Evolutionary conservation across 331 rosid species (phyloP).

Genomic region (Acacia concinna): DNA sequence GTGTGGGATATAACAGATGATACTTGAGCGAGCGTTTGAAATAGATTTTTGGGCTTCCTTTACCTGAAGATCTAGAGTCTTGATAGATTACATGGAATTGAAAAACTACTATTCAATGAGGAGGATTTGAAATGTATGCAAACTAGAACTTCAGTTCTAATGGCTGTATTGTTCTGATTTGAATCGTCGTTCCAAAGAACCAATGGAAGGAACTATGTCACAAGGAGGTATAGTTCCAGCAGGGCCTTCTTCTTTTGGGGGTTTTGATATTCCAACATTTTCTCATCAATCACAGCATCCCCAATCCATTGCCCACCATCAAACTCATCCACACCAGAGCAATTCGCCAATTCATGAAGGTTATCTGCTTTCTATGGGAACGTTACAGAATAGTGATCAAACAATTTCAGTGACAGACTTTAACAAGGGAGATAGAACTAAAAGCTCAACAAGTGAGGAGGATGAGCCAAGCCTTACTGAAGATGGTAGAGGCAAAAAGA

Average conservation of each 20-base stretch:
- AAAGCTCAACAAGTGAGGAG: slow-evolving; percentile 71
- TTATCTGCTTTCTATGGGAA: slow-evolving; percentile 60
- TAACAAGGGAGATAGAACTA: slow-evolving; percentile 64
- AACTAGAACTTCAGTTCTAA: slow-evolving; percentile 23
- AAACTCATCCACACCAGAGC: slow-evolving; percentile 54
- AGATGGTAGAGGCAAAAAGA: slow-evolving; percentile 74
- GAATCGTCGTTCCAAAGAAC: slow-evolving; percentile 34
- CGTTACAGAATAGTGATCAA: slow-evolving; percentile 57
- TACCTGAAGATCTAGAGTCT: slow-evolving; percentile 26
- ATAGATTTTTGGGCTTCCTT: slow-evolving; percentile 36
- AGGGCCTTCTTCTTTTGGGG: slow-evolving; percentile 61
- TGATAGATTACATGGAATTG: not conserved
- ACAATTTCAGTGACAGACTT: slow-evolving; percentile 55
- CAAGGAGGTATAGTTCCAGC: slow-evolving; percentile 71
- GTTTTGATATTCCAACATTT: slow-evolving; percentile 70
- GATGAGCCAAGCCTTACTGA: slow-evolving; percentile 71
- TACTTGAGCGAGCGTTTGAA: slow-evolving; percentile 32
- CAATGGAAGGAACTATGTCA: slow-evolving; percentile 81
- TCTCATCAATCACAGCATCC: slow-evolving; percentile 53
- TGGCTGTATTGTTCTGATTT: slow-evolving; percentile 36
- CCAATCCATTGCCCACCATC: slow-evolving; percentile 54
- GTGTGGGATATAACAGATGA: slow-evolving; percentile 22
- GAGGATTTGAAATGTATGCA: slow-evolving; percentile 1
- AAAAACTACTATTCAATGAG: slow-evolving; percentile 9
- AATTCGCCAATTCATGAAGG: slow-evolving; percentile 61